A percentile compares a stretch with the other conserved stretches of the same genome.
These are phyloP conservation scores for Emergomyces pasteurianus DNA, from an alignment of 2,329 filamentous ascomycete species.

Conservation along the genomic window DNA sequence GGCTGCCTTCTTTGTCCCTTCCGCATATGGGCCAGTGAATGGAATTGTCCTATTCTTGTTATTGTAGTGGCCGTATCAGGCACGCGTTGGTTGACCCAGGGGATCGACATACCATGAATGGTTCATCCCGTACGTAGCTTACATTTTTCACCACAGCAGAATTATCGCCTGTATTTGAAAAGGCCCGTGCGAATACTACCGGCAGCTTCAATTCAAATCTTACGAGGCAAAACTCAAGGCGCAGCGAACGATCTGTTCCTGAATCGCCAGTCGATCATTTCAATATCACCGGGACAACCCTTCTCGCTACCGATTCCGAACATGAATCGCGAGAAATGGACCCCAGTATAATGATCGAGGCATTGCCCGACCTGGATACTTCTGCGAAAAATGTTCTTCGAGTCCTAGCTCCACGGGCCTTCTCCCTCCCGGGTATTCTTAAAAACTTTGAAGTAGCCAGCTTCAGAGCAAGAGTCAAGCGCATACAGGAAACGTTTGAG, in stretches of 20 bases:
- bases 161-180: neutral
- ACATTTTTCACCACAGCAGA: neutral
- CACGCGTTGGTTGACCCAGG: neutral
- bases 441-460: constrained; percentile 2
- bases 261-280: constrained; percentile 7
- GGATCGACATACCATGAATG: neutral
- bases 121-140: neutral
- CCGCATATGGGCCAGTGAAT: neutral
- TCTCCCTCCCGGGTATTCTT: constrained; percentile 6
- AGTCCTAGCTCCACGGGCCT: constrained; percentile 2
- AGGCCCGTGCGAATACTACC: neutral
- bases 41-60: neutral
- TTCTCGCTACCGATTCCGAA: constrained; percentile 6
- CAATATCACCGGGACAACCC: constrained; percentile 8
- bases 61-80: neutral
- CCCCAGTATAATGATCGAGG: constrained; percentile 7
- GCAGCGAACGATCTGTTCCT: constrained; percentile 4
- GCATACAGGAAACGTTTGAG: constrained; percentile 5
- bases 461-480: constrained; percentile 2
- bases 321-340: constrained; percentile 5
- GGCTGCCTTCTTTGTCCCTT: neutral
- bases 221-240: constrained; percentile 1
- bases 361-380: constrained; percentile 7
- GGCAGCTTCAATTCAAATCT: neutral
- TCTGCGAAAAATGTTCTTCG: constrained; percentile 6